Conservation (phyloP, 441 rosid species). For the Arabidopsis lyrata region DNA sequence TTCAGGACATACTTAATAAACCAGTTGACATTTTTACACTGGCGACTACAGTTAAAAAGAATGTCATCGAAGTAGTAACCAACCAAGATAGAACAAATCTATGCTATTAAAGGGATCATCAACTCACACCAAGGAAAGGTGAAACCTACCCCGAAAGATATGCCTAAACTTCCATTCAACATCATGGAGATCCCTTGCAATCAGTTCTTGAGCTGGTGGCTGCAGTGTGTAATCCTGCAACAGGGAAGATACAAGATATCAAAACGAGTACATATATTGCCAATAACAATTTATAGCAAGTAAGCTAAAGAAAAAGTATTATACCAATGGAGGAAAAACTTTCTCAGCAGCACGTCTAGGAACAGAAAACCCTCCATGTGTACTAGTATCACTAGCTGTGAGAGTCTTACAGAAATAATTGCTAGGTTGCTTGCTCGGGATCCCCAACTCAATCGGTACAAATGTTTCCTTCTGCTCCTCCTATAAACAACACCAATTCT, state of each 20-base stretch:
- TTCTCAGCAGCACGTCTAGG: conserved; percentile 87
- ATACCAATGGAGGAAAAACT: conserved; percentile 77
- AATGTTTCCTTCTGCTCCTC: conserved; percentile 79
- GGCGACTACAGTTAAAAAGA: not conserved
- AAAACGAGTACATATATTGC: conserved; percentile 6
- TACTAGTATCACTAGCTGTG: conserved; percentile 85
- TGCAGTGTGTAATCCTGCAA: conserved; percentile 48
- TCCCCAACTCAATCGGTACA: conserved; percentile 65
- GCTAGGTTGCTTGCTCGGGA: conserved; percentile 74
- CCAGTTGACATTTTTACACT: not conserved
- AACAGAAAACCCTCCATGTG: conserved; percentile 86
- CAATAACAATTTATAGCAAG: not conserved
- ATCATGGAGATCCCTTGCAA: conserved; percentile 78
- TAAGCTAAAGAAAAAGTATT: conserved; percentile 1
- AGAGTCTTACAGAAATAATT: conserved; percentile 81
- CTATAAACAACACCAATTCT: conserved; percentile 43
- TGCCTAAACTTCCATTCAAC: conserved; percentile 80
- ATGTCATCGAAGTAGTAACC: conserved; percentile 6
- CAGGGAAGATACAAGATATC: not conserved
- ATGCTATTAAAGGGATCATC: not conserved
- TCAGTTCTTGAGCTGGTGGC: conserved; percentile 71
- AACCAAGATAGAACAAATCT: not conserved
- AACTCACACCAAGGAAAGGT: not conserved
- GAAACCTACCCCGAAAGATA: conserved; percentile 65
- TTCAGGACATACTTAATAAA: conserved; percentile 3